These are phyloP conservation scores for Seiridium cupressi DNA, from an alignment of 2,329 filamentous ascomycete species.

Conservation along the genomic window DNA sequence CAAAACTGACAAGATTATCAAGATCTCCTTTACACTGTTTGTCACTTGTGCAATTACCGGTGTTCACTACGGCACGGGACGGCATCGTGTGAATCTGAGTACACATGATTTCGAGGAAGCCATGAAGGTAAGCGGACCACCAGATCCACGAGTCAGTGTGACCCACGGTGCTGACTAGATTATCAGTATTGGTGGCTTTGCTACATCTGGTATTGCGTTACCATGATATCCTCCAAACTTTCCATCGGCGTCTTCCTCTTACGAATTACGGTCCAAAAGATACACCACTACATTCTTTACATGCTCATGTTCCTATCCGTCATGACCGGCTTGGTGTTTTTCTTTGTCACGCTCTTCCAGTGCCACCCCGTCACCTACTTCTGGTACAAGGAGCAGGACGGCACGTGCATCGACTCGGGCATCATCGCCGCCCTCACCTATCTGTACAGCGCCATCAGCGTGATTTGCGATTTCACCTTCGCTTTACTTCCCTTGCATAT, in stretches of 20 bases:
- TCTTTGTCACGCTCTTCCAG: constrained; percentile 18
- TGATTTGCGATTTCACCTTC: constrained; percentile 49
- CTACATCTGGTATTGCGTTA: constrained; percentile 15
- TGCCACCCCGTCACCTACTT: constrained; percentile 18
- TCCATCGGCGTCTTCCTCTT: constrained; percentile 19
- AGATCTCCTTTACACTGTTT: constrained; percentile 9
- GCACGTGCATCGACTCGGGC: constrained; percentile 23
- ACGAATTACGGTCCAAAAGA: constrained; percentile 14
- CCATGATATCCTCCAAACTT: constrained; percentile 16
- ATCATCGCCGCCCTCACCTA: constrained; percentile 44
- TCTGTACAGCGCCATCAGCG: constrained; percentile 40
- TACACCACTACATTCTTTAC: constrained; percentile 17
- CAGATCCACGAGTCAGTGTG: background rate
- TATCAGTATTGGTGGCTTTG: constrained; percentile 11
- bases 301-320: constrained; percentile 12
- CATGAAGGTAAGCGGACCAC: constrained; percentile 7
- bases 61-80: constrained; percentile 9
- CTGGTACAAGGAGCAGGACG: constrained; percentile 15
- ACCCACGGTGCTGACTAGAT: too few species aligned
- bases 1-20: background rate
- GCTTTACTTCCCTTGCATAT: constrained; percentile 47
- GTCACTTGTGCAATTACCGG: constrained; percentile 8
- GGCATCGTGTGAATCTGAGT: constrained; percentile 1
- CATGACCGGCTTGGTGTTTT: constrained; percentile 15
- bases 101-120: background rate